phyloP scores from a whole-genome alignment of 2,329 filamentous ascomycete genomes.

The Diaporthe sp. region DNA sequence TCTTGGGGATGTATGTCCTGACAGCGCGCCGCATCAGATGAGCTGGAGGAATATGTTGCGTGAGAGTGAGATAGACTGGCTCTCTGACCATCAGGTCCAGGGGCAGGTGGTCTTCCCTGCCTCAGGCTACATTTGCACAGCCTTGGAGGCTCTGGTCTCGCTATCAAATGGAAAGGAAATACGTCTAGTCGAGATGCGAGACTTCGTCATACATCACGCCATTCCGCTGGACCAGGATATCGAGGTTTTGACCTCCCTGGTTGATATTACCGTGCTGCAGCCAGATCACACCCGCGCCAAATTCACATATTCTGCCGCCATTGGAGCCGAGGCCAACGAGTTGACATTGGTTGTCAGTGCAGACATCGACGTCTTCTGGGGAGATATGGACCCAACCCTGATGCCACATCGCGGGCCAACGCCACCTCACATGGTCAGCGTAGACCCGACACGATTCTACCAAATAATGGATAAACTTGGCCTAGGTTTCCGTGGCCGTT shows the following conservation, averaged over 20 bases:
- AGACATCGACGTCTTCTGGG: not conserved
- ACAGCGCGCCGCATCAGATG: conserved; percentile 35
- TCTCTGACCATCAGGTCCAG: conserved; percentile 53
- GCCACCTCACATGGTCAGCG: not conserved
- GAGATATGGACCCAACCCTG: not conserved
- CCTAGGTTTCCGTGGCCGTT: conserved; percentile 23
- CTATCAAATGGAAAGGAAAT: not conserved
- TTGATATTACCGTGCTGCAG: not conserved
- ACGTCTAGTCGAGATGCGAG: conserved; percentile 38
- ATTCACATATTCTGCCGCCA: conserved; percentile 13
- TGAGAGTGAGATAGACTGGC: conserved; percentile 52
- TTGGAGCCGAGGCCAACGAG: not conserved
- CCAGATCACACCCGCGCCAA: not conserved
- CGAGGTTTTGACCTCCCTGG: not conserved
- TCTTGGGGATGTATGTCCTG: conserved; percentile 1
- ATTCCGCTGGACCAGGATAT: conserved; percentile 4
- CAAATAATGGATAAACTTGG: conserved; percentile 21
- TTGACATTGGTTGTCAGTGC: not conserved
- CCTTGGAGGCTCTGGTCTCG: conserved; percentile 43
- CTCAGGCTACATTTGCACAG: conserved; percentile 44
- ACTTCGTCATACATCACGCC: conserved; percentile 23
- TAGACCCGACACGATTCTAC: conserved; percentile 35
- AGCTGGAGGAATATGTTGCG: conserved; percentile 47
- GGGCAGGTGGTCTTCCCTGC: conserved; percentile 55
- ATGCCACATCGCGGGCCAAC: not conserved